phyloP scores from a whole-genome alignment of 257 asterid species.

The Petrea volubilis region DNA sequence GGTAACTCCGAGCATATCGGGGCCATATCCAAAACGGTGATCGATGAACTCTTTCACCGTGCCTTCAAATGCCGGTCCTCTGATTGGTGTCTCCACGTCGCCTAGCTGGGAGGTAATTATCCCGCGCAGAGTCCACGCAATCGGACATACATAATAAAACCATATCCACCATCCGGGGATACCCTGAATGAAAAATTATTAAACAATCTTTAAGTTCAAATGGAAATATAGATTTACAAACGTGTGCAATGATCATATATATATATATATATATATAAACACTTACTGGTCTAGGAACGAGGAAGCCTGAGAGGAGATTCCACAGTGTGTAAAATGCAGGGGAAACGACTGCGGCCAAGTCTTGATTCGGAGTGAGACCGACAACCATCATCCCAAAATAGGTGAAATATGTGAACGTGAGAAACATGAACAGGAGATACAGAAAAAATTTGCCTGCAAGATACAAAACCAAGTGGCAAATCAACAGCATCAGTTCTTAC shows the following conservation, averaged over 20 bases:
- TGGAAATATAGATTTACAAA: not conserved
- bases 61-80: constrained; percentile 63
- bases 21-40: constrained; percentile 50
- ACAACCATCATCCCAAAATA: constrained; percentile 59
- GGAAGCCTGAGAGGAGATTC: constrained; percentile 61
- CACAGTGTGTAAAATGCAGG: constrained; percentile 51
- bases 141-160: constrained; percentile 83
- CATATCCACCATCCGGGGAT: constrained; percentile 93
- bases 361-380: constrained; percentile 52
- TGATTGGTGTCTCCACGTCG: constrained; percentile 54
- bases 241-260: too few relatives aligned
- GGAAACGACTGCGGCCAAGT: constrained; percentile 45
- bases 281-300: constrained; percentile 52
- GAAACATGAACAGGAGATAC: constrained; percentile 47
- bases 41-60: constrained; percentile 64
- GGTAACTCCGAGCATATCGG: constrained; percentile 57
- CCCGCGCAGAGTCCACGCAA: constrained; percentile 81
- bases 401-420: constrained; percentile 56
- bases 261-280: too few relatives aligned
- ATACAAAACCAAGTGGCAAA: too few relatives aligned
- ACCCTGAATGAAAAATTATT: constrained; percentile 37
- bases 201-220: not conserved
- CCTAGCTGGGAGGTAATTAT: constrained; percentile 82
- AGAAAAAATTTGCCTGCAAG: constrained; percentile 46
- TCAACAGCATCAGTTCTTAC: not conserved